phyloP scores from a whole-genome alignment of 306 rosid genomes.

The Fragaria nilgerrensis region DNA sequence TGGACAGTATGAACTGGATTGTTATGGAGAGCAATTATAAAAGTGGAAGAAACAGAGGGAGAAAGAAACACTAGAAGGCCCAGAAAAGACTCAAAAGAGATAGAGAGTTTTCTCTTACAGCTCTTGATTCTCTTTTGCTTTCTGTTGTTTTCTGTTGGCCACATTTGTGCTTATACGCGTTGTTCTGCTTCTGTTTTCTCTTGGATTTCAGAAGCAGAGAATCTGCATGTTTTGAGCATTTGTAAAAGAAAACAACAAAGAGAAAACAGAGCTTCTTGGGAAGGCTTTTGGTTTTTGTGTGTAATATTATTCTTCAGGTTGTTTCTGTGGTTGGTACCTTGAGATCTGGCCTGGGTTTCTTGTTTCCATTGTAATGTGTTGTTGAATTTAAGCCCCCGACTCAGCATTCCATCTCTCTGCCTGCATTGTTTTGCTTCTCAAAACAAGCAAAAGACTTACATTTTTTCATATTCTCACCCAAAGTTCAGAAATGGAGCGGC shows the following conservation, averaged over 20 bases:
- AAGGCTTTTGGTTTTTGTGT: neutral
- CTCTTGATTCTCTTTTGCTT: neutral
- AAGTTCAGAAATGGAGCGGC: conserved; percentile 48
- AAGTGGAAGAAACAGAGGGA: conserved; percentile 16
- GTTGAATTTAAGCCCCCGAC: conserved; percentile 32
- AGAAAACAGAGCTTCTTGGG: conserved; percentile 2
- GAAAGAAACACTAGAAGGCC: conserved; percentile 1
- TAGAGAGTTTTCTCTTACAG: conserved; percentile 10
- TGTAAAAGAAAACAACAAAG: neutral
- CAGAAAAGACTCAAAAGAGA: neutral
- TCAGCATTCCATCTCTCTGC: conserved; percentile 49
- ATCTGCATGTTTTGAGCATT: neutral
- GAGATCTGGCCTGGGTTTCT: conserved; percentile 37
- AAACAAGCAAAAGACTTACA: conserved; percentile 40
- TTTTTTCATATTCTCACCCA: neutral
- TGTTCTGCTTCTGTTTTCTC: conserved; percentile 37
- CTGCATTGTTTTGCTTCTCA: conserved; percentile 42
- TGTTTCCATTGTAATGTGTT: conserved; percentile 22
- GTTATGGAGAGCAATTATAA: conserved; percentile 31
- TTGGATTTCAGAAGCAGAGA: conserved; percentile 37
- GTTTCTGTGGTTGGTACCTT: conserved; percentile 22
- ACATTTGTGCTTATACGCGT: conserved; percentile 20
- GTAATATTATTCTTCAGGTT: conserved; percentile 20
- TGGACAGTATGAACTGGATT: conserved; percentile 28
- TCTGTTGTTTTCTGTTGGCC: conserved; percentile 15